These are phyloP conservation scores for Leishmania braziliensis DNA, from an alignment of 208 protist genomes.

Conservation along the genomic window DNA sequence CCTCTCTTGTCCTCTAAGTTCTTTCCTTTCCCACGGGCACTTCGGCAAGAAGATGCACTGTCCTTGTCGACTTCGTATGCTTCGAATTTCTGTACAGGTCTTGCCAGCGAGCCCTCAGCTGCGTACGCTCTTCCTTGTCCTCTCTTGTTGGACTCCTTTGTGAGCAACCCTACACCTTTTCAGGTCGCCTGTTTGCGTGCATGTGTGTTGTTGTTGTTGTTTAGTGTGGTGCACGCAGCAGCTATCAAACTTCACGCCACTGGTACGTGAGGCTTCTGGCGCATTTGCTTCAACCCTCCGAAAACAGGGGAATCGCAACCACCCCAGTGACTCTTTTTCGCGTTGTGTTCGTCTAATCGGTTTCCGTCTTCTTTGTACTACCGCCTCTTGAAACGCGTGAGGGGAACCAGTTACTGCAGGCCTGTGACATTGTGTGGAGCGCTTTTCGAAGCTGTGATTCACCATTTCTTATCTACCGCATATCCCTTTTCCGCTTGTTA, in stretches of 20 bases:
- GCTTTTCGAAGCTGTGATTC: slow-evolving; percentile 1
- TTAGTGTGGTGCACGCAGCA: not conserved
- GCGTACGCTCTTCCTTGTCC: not conserved
- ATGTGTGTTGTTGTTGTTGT: not conserved
- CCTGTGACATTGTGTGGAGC: not conserved
- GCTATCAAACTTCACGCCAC: not conserved
- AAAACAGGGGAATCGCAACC: not conserved
- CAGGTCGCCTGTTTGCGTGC: not conserved
- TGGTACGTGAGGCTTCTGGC: not conserved
- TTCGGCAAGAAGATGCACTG: not conserved
- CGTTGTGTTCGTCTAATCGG: not conserved
- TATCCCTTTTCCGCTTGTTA: not conserved
- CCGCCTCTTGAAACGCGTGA: not conserved
- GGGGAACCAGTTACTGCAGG: not conserved
- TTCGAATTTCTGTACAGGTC: not conserved
- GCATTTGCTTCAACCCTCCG: not conserved
- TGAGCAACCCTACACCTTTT: not conserved
- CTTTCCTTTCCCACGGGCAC: not conserved
- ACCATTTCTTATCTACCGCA: not conserved
- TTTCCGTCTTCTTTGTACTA: not conserved
- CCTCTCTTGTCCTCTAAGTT: not conserved
- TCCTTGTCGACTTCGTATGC: not conserved
- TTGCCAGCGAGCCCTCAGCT: not conserved
- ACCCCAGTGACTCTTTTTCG: not conserved
- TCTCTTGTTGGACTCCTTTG: slow-evolving; percentile 1